Conservation (phyloP, 345 rosid species). For the Salix koriyanagi region DNA sequence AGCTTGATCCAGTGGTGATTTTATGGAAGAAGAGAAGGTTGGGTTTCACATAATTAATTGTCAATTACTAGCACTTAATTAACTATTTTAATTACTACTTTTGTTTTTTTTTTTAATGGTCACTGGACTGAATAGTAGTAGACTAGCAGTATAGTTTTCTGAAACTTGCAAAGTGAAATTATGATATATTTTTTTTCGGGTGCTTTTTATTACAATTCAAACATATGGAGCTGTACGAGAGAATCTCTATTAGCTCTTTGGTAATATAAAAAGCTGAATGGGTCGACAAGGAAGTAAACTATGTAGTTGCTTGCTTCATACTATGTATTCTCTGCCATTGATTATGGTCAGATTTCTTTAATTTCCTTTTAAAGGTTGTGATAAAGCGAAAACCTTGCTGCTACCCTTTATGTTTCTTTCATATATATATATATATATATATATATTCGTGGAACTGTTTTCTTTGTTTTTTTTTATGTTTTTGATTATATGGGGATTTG, state of each 20-base stretch:
- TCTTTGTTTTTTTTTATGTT: background rate
- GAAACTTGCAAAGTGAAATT: background rate
- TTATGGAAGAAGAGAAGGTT: constrained; percentile 55
- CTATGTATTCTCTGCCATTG: background rate
- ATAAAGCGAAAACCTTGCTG: background rate
- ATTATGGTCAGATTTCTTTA: constrained; percentile 25
- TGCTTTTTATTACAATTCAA: background rate
- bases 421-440: background rate
- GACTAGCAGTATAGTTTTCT: constrained; percentile 1
- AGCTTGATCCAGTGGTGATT: constrained; percentile 43
- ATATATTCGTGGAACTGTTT: background rate
- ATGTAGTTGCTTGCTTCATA: background rate
- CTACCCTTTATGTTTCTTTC: background rate
- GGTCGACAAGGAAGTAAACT: background rate
- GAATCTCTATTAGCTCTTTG: constrained; percentile 44
- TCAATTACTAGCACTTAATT: background rate
- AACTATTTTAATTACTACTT: background rate
- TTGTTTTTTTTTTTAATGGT: background rate
- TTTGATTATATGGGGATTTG: background rate
- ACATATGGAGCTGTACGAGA: constrained; percentile 29
- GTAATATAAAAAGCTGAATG: constrained; percentile 5
- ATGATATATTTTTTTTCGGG: background rate
- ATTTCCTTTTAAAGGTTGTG: background rate
- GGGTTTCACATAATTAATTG: constrained; percentile 42
- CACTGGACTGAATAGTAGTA: constrained; percentile 18